Percentiles rank a stretch among this genome's conserved stretches.
Evolutionary conservation across 345 rosid genomes (phyloP).

Genomic region (Linum trigynum): DNA sequence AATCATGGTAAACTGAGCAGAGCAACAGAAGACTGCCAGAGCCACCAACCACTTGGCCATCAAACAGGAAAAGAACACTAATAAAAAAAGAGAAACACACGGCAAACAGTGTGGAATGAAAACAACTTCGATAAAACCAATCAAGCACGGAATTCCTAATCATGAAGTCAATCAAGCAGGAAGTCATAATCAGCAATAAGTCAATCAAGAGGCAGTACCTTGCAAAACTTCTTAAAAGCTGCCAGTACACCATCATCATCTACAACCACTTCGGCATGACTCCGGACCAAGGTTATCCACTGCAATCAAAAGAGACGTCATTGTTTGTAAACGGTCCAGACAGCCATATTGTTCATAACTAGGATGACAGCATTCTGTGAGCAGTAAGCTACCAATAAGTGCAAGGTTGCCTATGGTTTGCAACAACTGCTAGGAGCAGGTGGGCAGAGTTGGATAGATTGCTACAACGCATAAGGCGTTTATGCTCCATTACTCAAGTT

Average conservation of each 20-base stretch:
- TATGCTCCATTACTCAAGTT: neutral
- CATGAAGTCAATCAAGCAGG: conserved; percentile 3
- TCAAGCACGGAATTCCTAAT: neutral
- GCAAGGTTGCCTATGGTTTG: neutral
- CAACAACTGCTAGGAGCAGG: neutral
- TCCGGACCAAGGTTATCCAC: conserved; percentile 77
- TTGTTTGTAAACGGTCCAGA: neutral
- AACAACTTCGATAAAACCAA: neutral
- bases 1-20: neutral
- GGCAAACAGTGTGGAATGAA: neutral
- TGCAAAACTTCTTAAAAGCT: conserved; percentile 63
- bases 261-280: conserved; percentile 64
- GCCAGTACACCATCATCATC: conserved; percentile 60
- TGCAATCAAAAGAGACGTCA: conserved; percentile 24
- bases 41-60: neutral
- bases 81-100: neutral
- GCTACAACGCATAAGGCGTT: neutral
- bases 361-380: neutral
- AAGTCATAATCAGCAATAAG: neutral
- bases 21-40: neutral
- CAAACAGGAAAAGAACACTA: neutral
- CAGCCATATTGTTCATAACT: neutral
- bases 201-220: conserved; percentile 34
- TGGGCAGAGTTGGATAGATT: neutral
- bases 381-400: neutral